These are phyloP conservation scores for Rhododendron ovatum DNA, from an alignment of 148 eudicot genomes.

Conservation along the genomic window DNA sequence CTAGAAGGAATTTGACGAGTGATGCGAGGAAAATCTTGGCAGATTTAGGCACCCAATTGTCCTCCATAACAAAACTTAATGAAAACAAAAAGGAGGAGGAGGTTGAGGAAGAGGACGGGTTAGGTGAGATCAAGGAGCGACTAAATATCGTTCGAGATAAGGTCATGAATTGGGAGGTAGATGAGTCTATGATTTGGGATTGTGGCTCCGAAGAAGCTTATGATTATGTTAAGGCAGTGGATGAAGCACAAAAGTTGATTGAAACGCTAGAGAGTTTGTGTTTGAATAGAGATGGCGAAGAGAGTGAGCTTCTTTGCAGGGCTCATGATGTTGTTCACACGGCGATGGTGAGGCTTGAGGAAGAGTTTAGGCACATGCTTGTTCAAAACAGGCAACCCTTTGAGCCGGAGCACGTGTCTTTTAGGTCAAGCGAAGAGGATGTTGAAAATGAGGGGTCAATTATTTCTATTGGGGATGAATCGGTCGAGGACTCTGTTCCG, in stretches of 20 bases:
- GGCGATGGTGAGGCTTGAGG: slow-evolving; percentile 72
- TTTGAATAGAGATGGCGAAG: slow-evolving; percentile 32
- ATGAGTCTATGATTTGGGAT: slow-evolving; percentile 77
- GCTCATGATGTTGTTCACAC: slow-evolving; percentile 73
- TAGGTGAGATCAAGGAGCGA: slow-evolving; percentile 42
- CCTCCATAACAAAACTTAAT: slow-evolving; percentile 22
- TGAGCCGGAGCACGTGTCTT: slow-evolving; percentile 61
- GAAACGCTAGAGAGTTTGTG: slow-evolving; percentile 44
- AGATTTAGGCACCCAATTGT: slow-evolving; percentile 52
- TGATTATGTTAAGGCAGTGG: slow-evolving; percentile 61
- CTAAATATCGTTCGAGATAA: slow-evolving; percentile 42
- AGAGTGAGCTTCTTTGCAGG: slow-evolving; percentile 32
- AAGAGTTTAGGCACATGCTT: slow-evolving; percentile 66
- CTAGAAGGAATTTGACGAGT: slow-evolving; percentile 47
- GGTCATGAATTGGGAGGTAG: slow-evolving; percentile 59
- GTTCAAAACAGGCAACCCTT: slow-evolving; percentile 66
- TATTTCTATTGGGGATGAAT: slow-evolving; percentile 52
- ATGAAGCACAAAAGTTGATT: slow-evolving; percentile 47
- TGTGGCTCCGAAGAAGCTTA: slow-evolving; percentile 51
- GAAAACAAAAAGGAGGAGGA: slow-evolving; percentile 33
- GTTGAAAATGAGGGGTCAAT: slow-evolving; percentile 42
- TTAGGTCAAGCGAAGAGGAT: slow-evolving; percentile 67
- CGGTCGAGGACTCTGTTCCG: slow-evolving; percentile 40
- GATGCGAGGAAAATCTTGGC: slow-evolving; percentile 62
- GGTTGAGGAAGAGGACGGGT: slow-evolving; percentile 20